Evolutionary conservation across 2,329 filamentous ascomycete genomes (phyloP).

Genomic region (Stagonosporopsis chrysanthemi): DNA sequence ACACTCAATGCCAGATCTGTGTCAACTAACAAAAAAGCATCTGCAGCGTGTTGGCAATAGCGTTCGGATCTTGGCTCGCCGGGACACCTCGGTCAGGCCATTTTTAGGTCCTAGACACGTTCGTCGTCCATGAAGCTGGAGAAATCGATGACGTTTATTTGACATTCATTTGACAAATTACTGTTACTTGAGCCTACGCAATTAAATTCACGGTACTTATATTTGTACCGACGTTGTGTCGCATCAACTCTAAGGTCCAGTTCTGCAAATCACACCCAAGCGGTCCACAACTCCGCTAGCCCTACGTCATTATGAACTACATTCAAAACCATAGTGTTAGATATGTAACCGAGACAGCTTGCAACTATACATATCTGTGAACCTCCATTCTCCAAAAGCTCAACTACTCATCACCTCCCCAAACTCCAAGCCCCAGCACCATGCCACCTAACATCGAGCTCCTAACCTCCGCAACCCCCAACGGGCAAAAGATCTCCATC

Average conservation of each 20-base stretch:
- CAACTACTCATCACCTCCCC: not conserved
- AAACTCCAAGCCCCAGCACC: constrained; percentile 24
- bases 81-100: not conserved
- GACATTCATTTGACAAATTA: not conserved
- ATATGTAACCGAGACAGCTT: not conserved
- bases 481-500: constrained; percentile 86
- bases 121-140: not conserved
- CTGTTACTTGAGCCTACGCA: not conserved
- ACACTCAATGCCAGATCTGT: not conserved
- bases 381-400: too few relatives aligned
- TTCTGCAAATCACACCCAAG: not conserved
- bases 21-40: not conserved
- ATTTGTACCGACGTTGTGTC: not conserved
- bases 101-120: not conserved
- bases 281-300: not conserved
- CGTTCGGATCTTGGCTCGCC: not conserved
- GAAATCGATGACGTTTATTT: not conserved
- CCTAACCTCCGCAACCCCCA: constrained; percentile 83
- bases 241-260: not conserved
- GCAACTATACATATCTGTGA: too few relatives aligned
- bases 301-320: constrained; percentile 6
- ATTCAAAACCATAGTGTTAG: not conserved
- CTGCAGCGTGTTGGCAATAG: not conserved
- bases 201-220: not conserved
- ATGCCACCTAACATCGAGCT: constrained; percentile 65